Evolutionary conservation across 495 filamentous ascomycete genomes (phyloP), one percentile per base, ranked within the genome.

Genomic region (Penicillium crystallinum): DNA sequence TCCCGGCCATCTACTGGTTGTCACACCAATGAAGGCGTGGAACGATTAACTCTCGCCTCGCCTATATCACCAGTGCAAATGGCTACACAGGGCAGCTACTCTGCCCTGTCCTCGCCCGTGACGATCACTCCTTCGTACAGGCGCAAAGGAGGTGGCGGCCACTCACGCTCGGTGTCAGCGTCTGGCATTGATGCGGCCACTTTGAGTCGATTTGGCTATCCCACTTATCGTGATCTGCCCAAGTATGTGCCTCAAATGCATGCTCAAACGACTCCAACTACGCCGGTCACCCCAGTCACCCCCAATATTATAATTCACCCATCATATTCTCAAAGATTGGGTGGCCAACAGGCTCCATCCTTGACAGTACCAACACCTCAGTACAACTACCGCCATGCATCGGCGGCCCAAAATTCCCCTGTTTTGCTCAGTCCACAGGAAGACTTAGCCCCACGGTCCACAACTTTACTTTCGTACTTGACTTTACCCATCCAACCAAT

Each of bases 401-500:
- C 63, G 56, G 77, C 54, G 63, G 74, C 49, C 55, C 79, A 64
- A 40, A 66, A 74, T 18, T 82, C 81, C 29, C 79, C 82, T 7
- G 62, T 63, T 35, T 53, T 74, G 38, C 66, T 71, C 22, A 76
- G 76, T 15, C 66, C 61, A 6, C 39, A 46, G 9, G 53, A 65
- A 15, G 60, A 58, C 63, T 29, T 69, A 58, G 31, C 70, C 64
- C 44, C 77, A 63, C 55, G 64, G 56, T 83, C 83, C 17, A 91
- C 87, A 2, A 89, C 81, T 2, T 72, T 95, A 43, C 78, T 89
- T 56, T 77, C 83, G 22, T 93, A 95, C 61, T 78, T 97, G 29
- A 91, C 88, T 11, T 71, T 78, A 0, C 74, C 87, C 39, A 95
- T 91, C 56, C 90, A 89, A 31, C 81, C 88, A 17, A 86, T 91